These are phyloP conservation scores for Gleditsia sinensis DNA, from an alignment of 306 rosid genomes.

Conservation along the genomic window DNA sequence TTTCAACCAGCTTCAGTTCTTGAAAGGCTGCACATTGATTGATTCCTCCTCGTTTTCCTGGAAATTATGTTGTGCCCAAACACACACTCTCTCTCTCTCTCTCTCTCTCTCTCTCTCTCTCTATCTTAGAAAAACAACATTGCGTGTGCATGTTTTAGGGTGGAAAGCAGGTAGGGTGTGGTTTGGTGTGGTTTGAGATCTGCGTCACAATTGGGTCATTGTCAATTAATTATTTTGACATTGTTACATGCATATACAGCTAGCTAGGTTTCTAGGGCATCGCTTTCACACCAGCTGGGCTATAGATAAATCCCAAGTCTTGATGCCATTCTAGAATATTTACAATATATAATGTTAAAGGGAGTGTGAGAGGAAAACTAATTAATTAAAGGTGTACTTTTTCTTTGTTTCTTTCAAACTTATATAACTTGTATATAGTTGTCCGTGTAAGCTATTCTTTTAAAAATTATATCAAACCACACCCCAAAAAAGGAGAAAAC, in stretches of 20 bases:
- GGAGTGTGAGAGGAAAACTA: too few species aligned
- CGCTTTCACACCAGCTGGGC: constrained; percentile 31
- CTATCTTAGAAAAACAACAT: too few species aligned
- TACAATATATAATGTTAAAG: too few species aligned
- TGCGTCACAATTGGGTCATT: neutral
- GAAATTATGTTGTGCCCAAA: too few species aligned
- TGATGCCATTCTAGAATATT: neutral
- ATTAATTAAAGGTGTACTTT: too few species aligned
- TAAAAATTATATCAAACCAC: too few species aligned
- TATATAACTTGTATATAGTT: too few species aligned
- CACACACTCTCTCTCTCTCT: too few species aligned
- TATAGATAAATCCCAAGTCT: neutral
- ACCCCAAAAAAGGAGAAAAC: too few species aligned
- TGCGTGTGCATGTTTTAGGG: constrained; percentile 8
- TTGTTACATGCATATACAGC: neutral
- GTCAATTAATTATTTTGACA: constrained; percentile 30
- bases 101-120: too few species aligned
- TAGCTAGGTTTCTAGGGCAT: neutral
- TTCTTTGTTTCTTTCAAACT: too few species aligned
- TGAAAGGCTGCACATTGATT: neutral
- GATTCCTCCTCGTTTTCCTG: neutral
- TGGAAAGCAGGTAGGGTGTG: constrained; percentile 8
- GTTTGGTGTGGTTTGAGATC: neutral
- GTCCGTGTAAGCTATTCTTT: too few species aligned
- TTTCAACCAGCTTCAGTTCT: neutral